Percentiles rank a stretch among this genome's conserved stretches.
Conservation (phyloP, 805 yeast genomes). For the Saturnispora ahearnii region DNA sequence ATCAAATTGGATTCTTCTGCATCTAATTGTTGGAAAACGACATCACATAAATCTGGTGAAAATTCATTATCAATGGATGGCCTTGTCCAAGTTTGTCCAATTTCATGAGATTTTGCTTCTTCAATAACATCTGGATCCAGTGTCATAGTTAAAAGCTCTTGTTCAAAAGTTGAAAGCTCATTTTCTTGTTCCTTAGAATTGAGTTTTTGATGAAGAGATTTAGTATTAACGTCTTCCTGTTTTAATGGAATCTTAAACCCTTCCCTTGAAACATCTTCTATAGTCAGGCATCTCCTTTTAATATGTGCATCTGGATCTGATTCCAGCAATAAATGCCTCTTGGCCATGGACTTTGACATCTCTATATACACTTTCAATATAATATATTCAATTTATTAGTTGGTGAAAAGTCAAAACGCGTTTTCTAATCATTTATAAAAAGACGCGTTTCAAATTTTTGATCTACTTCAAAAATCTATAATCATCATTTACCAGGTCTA, state of each 20-base stretch:
- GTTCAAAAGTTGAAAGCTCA: slow-evolving; percentile 43
- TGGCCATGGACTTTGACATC: neutral
- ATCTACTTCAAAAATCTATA: neutral
- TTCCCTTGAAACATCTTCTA: slow-evolving; percentile 12
- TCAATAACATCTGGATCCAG: slow-evolving; percentile 22
- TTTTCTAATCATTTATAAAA: neutral
- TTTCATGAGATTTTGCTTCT: slow-evolving; percentile 12
- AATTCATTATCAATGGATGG: slow-evolving; percentile 47
- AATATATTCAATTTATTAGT: neutral
- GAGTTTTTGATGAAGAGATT: slow-evolving; percentile 23
- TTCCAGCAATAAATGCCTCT: slow-evolving; percentile 8
- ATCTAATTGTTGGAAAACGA: slow-evolving; percentile 84
- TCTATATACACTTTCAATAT: neutral
- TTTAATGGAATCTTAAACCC: slow-evolving; percentile 27
- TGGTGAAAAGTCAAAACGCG: neutral
- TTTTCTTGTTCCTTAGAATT: slow-evolving; percentile 22
- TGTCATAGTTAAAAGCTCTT: slow-evolving; percentile 39
- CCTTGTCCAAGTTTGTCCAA: slow-evolving; percentile 36
- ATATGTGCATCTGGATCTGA: neutral
- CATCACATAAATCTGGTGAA: slow-evolving; percentile 40
- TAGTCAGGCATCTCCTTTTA: slow-evolving; percentile 10
- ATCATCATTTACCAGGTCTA: neutral
- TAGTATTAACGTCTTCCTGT: slow-evolving; percentile 16
- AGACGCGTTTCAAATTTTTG: neutral
- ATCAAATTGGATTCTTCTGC: slow-evolving; percentile 68